Evolutionary conservation across 2,329 filamentous ascomycete genomes (phyloP).

Genomic region (Bipolaris victoriae): DNA sequence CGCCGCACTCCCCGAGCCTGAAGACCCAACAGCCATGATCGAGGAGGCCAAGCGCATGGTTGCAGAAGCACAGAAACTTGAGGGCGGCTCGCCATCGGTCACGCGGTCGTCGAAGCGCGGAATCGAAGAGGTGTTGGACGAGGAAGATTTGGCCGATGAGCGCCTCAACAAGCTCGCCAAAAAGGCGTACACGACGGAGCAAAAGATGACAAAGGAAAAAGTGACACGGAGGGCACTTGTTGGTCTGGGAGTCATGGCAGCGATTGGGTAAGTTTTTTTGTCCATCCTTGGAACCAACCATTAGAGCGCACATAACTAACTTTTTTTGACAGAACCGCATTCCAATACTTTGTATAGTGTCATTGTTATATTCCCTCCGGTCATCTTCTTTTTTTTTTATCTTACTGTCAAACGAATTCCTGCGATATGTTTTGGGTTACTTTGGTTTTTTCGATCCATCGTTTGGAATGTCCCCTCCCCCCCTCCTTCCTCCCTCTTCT

Average conservation of each 20-base stretch:
- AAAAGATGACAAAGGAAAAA: slow-evolving; percentile 81
- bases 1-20: slow-evolving; percentile 72
- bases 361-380: neutral
- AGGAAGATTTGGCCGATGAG: slow-evolving; percentile 55
- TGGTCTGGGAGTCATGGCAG: slow-evolving; percentile 84
- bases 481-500: neutral
- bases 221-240: slow-evolving; percentile 85
- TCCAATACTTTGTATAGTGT: slow-evolving; percentile 36
- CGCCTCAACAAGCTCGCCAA: slow-evolving; percentile 75
- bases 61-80: slow-evolving; percentile 66
- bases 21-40: slow-evolving; percentile 83
- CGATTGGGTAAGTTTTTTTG: slow-evolving; percentile 76
- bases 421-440: slow-evolving; percentile 17
- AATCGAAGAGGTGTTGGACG: slow-evolving; percentile 65
- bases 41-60: slow-evolving; percentile 89
- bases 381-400: neutral
- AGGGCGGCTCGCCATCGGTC: slow-evolving; percentile 38
- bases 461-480: neutral
- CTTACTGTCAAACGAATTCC: slow-evolving; percentile 2
- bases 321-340: slow-evolving; percentile 27
- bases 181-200: slow-evolving; percentile 62
- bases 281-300: neutral
- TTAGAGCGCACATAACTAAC: slow-evolving; percentile 23
- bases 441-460: neutral
- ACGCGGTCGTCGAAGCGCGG: slow-evolving; percentile 46